phyloP scores from a whole-genome alignment of 257 asterid genomes.

The Capsicum pubescens region DNA sequence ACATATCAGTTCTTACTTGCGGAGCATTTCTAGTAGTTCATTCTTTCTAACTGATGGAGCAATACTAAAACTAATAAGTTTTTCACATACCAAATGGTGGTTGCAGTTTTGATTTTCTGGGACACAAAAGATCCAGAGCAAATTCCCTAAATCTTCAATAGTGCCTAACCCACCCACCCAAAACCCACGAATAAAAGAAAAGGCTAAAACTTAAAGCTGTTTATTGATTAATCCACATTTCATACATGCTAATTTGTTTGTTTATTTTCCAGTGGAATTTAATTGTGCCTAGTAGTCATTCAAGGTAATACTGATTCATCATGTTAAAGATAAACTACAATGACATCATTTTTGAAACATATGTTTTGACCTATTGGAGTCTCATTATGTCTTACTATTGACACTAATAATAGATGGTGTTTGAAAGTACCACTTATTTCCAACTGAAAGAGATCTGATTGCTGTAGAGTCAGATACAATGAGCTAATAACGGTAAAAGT shows the following conservation, averaged over 20 bases:
- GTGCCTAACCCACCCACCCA: neutral
- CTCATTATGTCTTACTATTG: neutral
- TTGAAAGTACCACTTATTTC: neutral
- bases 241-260: neutral
- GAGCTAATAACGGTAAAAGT: neutral
- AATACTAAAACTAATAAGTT: neutral
- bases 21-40: neutral
- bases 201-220: neutral
- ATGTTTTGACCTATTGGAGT: neutral
- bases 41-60: neutral
- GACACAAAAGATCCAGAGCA: neutral
- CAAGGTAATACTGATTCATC: neutral
- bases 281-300: neutral
- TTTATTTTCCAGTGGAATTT: neutral
- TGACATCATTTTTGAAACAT: neutral
- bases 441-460: constrained; percentile 6
- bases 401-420: neutral
- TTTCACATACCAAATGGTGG: neutral
- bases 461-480: neutral
- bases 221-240: neutral
- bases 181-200: neutral
- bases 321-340: neutral
- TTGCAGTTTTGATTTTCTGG: neutral
- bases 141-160: neutral
- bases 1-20: neutral